Percentiles rank a stretch among this genome's conserved stretches.
Conservation (phyloP, 768 basidiomycete species). For the Pholiota molesta region DNA sequence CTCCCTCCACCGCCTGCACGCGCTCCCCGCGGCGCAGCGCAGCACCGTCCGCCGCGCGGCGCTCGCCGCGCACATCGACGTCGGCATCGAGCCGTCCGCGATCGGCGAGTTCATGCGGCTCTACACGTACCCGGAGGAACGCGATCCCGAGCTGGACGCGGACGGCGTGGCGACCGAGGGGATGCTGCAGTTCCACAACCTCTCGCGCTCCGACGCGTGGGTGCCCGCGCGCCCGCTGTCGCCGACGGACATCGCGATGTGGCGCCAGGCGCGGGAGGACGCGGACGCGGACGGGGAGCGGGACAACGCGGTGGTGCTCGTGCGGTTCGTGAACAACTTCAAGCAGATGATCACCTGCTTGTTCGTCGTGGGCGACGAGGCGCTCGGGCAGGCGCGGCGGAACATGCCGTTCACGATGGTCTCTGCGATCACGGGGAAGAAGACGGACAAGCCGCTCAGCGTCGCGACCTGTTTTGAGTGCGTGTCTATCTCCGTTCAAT, state of each 20-base stretch:
- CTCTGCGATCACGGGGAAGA: conserved; percentile 20
- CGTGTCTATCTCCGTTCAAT: background rate
- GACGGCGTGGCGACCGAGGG: no score
- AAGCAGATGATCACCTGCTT: conserved; percentile 20
- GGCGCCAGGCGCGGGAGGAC: conserved; percentile 11
- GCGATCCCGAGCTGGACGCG: no score
- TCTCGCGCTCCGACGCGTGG: conserved; percentile 13
- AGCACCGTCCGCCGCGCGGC: conserved; percentile 10
- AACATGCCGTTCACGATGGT: conserved; percentile 15
- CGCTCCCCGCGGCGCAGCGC: conserved; percentile 5
- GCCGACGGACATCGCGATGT: conserved; percentile 13
- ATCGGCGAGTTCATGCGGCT: conserved; percentile 25
- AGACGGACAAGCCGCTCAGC: conserved; percentile 14
- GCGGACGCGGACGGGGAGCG: conserved; percentile 18
- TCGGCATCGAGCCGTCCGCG: conserved; percentile 23
- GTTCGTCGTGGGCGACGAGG: conserved; percentile 18
- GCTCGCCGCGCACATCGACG: conserved; percentile 20
- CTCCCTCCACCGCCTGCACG: conserved; percentile 8
- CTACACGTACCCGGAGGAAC: conserved; percentile 19
- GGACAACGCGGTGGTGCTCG: conserved; percentile 17
- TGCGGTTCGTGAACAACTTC: conserved; percentile 20
- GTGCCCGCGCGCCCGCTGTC: conserved; percentile 1
- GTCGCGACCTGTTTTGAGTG: conserved; percentile 21
- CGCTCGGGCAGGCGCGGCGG: conserved; percentile 14
- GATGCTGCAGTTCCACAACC: conserved; percentile 24